phyloP scores from a whole-genome alignment of 192 early-diverging fungal species.

The Linnemannia schmuckeri region DNA sequence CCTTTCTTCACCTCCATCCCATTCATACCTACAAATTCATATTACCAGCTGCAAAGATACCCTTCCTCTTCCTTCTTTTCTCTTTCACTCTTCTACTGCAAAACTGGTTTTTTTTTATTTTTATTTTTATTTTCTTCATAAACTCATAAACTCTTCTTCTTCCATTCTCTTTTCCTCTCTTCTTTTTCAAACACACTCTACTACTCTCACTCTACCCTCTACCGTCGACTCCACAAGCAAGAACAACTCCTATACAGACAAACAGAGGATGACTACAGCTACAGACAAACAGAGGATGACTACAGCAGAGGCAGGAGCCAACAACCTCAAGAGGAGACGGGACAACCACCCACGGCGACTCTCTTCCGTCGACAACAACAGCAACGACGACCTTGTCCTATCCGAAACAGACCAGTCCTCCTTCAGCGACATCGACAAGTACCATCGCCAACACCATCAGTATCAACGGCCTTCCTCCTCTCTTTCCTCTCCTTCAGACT shows the following conservation, averaged over 20 bases:
- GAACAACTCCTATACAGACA: no score
- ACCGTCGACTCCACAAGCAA: no score
- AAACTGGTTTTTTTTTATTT: no score
- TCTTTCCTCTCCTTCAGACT: slow-evolving; percentile 1
- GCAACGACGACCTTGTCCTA: background rate
- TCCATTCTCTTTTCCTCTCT: no score
- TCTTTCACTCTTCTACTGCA: background rate
- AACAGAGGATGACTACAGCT: background rate
- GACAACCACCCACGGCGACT: background rate
- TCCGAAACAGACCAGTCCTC: background rate
- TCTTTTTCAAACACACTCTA: no score
- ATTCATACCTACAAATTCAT: background rate
- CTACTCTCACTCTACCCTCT: no score
- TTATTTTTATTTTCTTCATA: no score
- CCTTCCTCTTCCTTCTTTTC: background rate
- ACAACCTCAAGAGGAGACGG: background rate
- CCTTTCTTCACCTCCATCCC: background rate
- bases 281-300: background rate
- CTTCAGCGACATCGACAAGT: background rate
- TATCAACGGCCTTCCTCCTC: background rate
- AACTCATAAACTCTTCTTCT: no score
- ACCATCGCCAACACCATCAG: background rate
- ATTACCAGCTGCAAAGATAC: no score
- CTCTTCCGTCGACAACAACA: background rate
- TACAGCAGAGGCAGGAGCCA: background rate